Evolutionary conservation across 768 basidiomycete species (phyloP).

Genomic region (Strobilomyces echinocephalus): DNA sequence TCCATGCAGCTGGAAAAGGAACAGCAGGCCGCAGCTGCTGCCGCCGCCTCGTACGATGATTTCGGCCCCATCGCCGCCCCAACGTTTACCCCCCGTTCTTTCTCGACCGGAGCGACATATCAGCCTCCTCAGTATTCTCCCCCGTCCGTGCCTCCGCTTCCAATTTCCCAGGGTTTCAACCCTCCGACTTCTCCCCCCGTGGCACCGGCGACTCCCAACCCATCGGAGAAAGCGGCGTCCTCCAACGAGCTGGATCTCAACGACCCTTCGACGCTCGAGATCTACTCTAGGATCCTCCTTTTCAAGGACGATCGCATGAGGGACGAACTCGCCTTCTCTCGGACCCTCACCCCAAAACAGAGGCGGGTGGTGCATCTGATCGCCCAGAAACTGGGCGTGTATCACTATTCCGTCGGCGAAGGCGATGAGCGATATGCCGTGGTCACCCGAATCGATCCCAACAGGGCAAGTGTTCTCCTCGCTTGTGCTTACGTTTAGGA

Average conservation of each 20-base stretch:
- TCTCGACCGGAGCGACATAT: slow-evolving; percentile 56
- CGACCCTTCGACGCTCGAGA: slow-evolving; percentile 92
- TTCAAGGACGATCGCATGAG: slow-evolving; percentile 99
- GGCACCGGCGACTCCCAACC: slow-evolving; percentile 54
- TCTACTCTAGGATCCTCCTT: slow-evolving; percentile 91
- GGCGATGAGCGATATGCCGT: slow-evolving; percentile 92
- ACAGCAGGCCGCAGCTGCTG: slow-evolving; percentile 34
- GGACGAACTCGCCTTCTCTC: slow-evolving; percentile 95
- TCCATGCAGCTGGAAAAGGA: slow-evolving; percentile 95
- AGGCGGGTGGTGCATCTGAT: slow-evolving; percentile 91
- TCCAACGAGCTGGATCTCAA: slow-evolving; percentile 87
- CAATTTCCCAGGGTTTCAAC: slow-evolving; percentile 39
- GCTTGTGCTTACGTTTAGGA: slow-evolving; percentile 16
- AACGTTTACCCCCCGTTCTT: slow-evolving; percentile 67
- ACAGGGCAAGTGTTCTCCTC: slow-evolving; percentile 51
- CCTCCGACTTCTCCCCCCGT: slow-evolving; percentile 49
- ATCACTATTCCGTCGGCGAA: slow-evolving; percentile 89
- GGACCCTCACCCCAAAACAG: slow-evolving; percentile 78
- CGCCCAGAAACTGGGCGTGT: slow-evolving; percentile 93
- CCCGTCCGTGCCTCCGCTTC: slow-evolving; percentile 40
- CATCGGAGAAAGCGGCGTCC: slow-evolving; percentile 57
- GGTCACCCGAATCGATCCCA: slow-evolving; percentile 85
- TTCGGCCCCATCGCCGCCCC: slow-evolving; percentile 57
- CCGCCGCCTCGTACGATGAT: slow-evolving; percentile 58
- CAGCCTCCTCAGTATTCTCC: slow-evolving; percentile 66